Conservation (phyloP, 345 rosid species). For the Gossypium herbaceum region DNA sequence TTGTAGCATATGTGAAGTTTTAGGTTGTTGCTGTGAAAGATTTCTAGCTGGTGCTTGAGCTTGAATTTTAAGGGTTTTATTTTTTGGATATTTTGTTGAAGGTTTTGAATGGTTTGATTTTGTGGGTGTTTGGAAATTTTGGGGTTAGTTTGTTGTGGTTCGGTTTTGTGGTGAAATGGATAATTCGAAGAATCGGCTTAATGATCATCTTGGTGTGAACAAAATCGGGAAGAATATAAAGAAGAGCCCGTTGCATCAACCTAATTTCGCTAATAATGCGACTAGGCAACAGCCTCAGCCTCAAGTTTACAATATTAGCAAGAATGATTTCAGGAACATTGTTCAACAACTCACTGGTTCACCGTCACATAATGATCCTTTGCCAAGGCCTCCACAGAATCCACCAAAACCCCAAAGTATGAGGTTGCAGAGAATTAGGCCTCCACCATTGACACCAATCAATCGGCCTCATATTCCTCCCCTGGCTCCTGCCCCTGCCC, state of each 20-base stretch:
- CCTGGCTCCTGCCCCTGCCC: slow-evolving; percentile 28
- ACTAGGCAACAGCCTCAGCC: slow-evolving; percentile 78
- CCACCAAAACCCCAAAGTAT: slow-evolving; percentile 73
- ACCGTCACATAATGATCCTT: slow-evolving; percentile 54
- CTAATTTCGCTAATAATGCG: slow-evolving; percentile 46
- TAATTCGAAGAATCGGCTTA: slow-evolving; percentile 63
- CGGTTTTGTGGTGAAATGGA: slow-evolving; percentile 45
- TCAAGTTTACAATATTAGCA: slow-evolving; percentile 90
- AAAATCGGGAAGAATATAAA: slow-evolving; percentile 74
- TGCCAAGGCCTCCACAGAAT: slow-evolving; percentile 73
- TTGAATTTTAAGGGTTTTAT: slow-evolving; percentile 13
- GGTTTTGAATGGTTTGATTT: slow-evolving; percentile 17
- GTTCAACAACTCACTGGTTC: slow-evolving; percentile 95
- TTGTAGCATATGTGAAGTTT: slow-evolving; percentile 9
- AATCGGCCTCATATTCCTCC: slow-evolving; percentile 56
- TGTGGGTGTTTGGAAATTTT: slow-evolving; percentile 4
- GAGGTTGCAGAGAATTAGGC: slow-evolving; percentile 82
- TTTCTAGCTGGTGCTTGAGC: neutral
- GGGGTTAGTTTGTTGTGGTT: slow-evolving; percentile 4
- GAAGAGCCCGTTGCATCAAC: slow-evolving; percentile 90
- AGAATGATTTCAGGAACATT: slow-evolving; percentile 75
- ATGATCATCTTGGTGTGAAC: slow-evolving; percentile 84
- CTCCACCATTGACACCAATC: slow-evolving; percentile 69
- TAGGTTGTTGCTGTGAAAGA: slow-evolving; percentile 6
- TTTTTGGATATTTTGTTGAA: slow-evolving; percentile 12